These are phyloP conservation scores for Porogramme epimiltina DNA, from an alignment of 1,284 basidiomycete genomes.

Conservation along the genomic window DNA sequence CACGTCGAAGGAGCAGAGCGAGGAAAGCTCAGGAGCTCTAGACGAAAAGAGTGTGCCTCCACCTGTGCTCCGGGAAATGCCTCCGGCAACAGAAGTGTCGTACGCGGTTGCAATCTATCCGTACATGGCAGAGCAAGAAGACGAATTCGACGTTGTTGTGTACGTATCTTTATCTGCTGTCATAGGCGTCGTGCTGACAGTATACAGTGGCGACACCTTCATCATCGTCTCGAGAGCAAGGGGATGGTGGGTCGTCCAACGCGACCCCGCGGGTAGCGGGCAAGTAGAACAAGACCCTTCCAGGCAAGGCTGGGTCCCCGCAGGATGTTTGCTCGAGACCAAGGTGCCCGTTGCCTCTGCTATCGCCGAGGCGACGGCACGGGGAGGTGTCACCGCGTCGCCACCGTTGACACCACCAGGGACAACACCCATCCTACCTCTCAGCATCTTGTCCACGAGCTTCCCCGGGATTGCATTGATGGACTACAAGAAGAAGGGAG, in stretches of 20 bases:
- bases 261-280: conserved; percentile 86
- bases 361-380: conserved; percentile 74
- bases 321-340: conserved; percentile 94
- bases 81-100: conserved; percentile 66
- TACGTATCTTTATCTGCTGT: conserved; percentile 45
- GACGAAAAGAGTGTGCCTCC: conserved; percentile 20
- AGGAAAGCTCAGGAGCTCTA: conserved; percentile 12
- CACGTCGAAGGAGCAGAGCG: conserved; percentile 22
- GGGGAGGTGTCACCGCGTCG: conserved; percentile 44
- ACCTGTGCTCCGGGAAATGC: conserved; percentile 46
- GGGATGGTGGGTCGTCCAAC: conserved; percentile 99
- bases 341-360: conserved; percentile 77
- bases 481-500: conserved; percentile 91
- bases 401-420: conserved; percentile 40
- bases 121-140: conserved; percentile 95
- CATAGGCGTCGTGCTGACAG: conserved; percentile 7
- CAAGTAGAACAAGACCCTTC: conserved; percentile 72
- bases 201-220: conserved; percentile 80
- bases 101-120: conserved; percentile 93
- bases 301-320: conserved; percentile 88
- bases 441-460: conserved; percentile 89
- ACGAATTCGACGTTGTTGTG: conserved; percentile 98
- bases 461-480: conserved; percentile 94
- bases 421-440: conserved; percentile 80
- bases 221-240: conserved; percentile 92